Evolutionary conservation across 805 yeast species (phyloP).

Genomic region (Candida silvicultrix): DNA sequence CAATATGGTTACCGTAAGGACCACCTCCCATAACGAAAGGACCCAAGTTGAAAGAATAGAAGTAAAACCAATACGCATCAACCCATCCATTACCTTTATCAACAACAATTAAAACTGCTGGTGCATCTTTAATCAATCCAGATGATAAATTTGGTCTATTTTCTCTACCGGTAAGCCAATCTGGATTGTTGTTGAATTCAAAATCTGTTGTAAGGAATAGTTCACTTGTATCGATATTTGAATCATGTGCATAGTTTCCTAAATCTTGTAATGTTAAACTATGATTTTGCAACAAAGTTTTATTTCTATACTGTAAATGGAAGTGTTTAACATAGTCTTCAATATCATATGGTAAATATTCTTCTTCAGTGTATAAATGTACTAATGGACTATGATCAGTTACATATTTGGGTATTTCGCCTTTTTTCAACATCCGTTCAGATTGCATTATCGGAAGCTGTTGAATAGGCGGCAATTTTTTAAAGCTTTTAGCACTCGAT

Average conservation of each 20-base stretch:
- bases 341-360: constrained; percentile 79
- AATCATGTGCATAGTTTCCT: constrained; percentile 21
- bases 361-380: constrained; percentile 83
- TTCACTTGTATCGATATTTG: constrained; percentile 22
- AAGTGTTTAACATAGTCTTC: constrained; percentile 63
- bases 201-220: constrained; percentile 59
- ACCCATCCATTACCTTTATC: constrained; percentile 95
- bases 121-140: constrained; percentile 70
- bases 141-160: constrained; percentile 65
- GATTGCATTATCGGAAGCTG: constrained; percentile 21
- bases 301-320: constrained; percentile 46
- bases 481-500: neutral
- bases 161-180: constrained; percentile 73
- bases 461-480: constrained; percentile 30
- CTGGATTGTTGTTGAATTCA: constrained; percentile 72
- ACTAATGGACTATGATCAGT: constrained; percentile 70
- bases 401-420: constrained; percentile 60
- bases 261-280: constrained; percentile 26
- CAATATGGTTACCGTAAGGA: constrained; percentile 95
- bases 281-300: constrained; percentile 30
- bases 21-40: constrained; percentile 98
- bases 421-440: constrained; percentile 36
- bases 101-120: constrained; percentile 74
- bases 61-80: constrained; percentile 95
- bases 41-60: constrained; percentile 89